Evolutionary conservation across 176 grass and related monocot genomes (phyloP).

Genomic region (Pharus latifolius): DNA sequence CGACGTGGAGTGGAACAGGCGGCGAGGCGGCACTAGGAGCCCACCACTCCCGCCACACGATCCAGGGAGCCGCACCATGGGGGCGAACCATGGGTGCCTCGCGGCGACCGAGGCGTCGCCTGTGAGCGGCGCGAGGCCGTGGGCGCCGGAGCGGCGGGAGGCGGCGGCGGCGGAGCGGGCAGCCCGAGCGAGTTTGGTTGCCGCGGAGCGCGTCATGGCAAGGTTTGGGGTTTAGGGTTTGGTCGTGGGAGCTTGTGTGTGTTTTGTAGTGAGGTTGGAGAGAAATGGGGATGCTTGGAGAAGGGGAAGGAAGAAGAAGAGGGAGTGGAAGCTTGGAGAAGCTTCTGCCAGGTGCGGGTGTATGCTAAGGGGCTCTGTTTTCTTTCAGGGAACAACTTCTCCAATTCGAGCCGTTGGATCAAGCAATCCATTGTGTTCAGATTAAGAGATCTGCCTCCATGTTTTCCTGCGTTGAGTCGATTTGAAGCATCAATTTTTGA

Average conservation of each 20-base stretch:
- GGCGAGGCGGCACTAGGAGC: not conserved
- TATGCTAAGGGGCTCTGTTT: not conserved
- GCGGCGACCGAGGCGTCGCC: not conserved
- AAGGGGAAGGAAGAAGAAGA: conserved; percentile 32
- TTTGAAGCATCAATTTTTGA: too few relatives aligned
- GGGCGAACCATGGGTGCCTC: conserved; percentile 1
- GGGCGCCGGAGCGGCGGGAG: not conserved
- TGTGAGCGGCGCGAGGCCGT: not conserved
- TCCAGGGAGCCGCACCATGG: not conserved
- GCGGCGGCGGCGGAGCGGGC: not conserved
- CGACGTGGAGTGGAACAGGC: conserved; percentile 37
- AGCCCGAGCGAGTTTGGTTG: conserved; percentile 34
- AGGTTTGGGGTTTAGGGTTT: conserved; percentile 4
- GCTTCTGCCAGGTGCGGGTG: not conserved
- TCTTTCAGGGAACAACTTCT: too few relatives aligned
- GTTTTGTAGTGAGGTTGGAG: not conserved
- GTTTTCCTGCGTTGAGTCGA: too few relatives aligned
- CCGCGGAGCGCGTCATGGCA: conserved; percentile 16
- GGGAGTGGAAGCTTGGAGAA: conserved; percentile 22
- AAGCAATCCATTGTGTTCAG: too few relatives aligned
- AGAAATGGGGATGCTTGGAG: conserved; percentile 31
- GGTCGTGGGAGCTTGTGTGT: too few relatives aligned
- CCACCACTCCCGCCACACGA: not conserved
- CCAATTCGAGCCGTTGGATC: too few relatives aligned
- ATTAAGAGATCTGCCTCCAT: too few relatives aligned